phyloP scores from a whole-genome alignment of 108 stramenopile genomes.

The Fragilaria radians region DNA sequence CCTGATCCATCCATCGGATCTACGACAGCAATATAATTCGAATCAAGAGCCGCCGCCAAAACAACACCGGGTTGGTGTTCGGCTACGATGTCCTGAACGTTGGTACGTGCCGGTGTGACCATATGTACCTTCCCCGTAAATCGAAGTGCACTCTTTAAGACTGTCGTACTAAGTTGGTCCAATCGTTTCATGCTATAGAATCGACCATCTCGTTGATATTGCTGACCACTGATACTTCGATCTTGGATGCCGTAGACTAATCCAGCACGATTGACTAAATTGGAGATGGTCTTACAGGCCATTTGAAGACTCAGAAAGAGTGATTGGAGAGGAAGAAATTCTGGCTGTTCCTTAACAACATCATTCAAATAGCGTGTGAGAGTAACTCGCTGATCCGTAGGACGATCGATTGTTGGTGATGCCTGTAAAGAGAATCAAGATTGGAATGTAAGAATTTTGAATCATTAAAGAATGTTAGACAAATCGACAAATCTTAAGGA shows the following conservation, averaged over 20 bases:
- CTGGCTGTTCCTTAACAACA: slow-evolving; percentile 44
- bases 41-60: slow-evolving; percentile 72
- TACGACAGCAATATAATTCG: slow-evolving; percentile 82
- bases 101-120: slow-evolving; percentile 48
- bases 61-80: slow-evolving; percentile 84
- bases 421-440: neutral
- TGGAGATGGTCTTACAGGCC: slow-evolving; percentile 95
- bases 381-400: slow-evolving; percentile 23
- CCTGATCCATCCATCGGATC: slow-evolving; percentile 98
- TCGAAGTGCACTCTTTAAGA: slow-evolving; percentile 90
- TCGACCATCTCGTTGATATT: slow-evolving; percentile 54
- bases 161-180: slow-evolving; percentile 91
- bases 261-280: slow-evolving; percentile 68
- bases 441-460: neutral
- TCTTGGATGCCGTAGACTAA: slow-evolving; percentile 14
- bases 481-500: too few relatives aligned
- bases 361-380: slow-evolving; percentile 38
- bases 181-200: slow-evolving; percentile 95
- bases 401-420: neutral
- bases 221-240: slow-evolving; percentile 2
- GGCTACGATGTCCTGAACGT: slow-evolving; percentile 40
- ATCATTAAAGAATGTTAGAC: too few relatives aligned
- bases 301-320: slow-evolving; percentile 74
- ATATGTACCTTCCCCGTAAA: slow-evolving; percentile 78
- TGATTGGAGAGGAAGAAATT: slow-evolving; percentile 52